Percentiles rank a stretch among this genome's conserved stretches.
Evolutionary conservation across 805 yeast genomes (phyloP).

Genomic region (Yarrowia keelungensis): DNA sequence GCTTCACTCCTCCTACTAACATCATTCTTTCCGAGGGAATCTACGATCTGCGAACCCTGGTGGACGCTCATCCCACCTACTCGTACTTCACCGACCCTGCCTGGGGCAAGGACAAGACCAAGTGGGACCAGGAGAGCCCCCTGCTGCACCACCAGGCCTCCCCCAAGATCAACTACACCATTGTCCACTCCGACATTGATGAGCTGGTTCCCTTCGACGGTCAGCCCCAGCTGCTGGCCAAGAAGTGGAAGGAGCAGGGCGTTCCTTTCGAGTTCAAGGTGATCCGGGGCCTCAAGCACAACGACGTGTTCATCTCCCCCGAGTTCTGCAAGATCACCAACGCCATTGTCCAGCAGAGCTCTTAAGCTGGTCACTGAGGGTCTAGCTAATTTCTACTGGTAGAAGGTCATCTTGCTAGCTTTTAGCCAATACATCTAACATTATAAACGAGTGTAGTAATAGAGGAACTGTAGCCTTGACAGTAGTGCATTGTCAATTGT

Average conservation of each 20-base stretch:
- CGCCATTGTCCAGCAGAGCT: constrained; percentile 19
- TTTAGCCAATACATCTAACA: background rate
- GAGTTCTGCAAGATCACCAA: constrained; percentile 50
- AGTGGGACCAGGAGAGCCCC: constrained; percentile 46
- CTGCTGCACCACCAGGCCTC: constrained; percentile 34
- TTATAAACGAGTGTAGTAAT: too few species aligned
- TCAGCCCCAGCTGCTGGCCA: constrained; percentile 46
- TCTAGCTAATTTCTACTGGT: too few species aligned
- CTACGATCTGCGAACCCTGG: constrained; percentile 59
- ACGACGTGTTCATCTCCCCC: constrained; percentile 62
- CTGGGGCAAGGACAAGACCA: constrained; percentile 52
- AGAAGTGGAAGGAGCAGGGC: constrained; percentile 35
- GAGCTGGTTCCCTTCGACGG: constrained; percentile 67
- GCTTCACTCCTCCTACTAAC: constrained; percentile 14
- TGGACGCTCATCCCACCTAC: constrained; percentile 69
- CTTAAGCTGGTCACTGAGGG: background rate
- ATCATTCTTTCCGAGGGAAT: constrained; percentile 64
- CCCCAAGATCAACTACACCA: constrained; percentile 46
- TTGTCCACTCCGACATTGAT: constrained; percentile 70
- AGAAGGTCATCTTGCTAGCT: too few species aligned
- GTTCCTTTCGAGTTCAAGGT: constrained; percentile 39
- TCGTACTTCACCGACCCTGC: constrained; percentile 65
- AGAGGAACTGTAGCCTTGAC: too few species aligned
- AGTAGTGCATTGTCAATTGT: too few species aligned
- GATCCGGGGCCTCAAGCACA: constrained; percentile 56